phyloP scores from a whole-genome alignment of 305 asterid species.

The Ilex paraguariensis region DNA sequence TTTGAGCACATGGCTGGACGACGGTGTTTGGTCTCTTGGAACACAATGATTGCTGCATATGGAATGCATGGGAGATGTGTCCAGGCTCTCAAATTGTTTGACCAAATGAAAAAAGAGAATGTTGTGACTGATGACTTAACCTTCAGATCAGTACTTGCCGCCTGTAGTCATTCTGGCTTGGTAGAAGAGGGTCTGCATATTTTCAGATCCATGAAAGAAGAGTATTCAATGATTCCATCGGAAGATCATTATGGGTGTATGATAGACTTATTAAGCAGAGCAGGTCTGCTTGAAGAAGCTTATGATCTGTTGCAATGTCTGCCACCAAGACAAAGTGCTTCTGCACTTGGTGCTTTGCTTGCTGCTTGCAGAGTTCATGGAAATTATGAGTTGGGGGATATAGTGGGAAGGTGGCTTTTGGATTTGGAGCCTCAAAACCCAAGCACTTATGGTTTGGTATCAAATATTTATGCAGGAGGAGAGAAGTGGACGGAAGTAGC shows the following conservation, averaged over 20 bases:
- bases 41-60: constrained; percentile 55
- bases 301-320: constrained; percentile 18
- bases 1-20: constrained; percentile 34
- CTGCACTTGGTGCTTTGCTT: constrained; percentile 46
- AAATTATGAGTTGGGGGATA: constrained; percentile 35
- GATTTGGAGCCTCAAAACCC: constrained; percentile 36
- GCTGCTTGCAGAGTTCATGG: constrained; percentile 53
- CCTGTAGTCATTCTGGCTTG: constrained; percentile 57
- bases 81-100: constrained; percentile 35
- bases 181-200: constrained; percentile 38
- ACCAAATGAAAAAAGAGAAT: constrained; percentile 27
- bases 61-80: constrained; percentile 46
- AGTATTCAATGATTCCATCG: constrained; percentile 34
- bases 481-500: constrained; percentile 53
- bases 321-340: constrained; percentile 26
- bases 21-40: constrained; percentile 41
- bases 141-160: constrained; percentile 43
- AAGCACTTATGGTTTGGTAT: constrained; percentile 37
- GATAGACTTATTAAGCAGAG: constrained; percentile 56
- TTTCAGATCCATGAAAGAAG: constrained; percentile 42
- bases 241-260: constrained; percentile 58
- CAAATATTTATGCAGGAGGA: constrained; percentile 46
- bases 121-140: constrained; percentile 39
- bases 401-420: constrained; percentile 38
- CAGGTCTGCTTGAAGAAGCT: constrained; percentile 51